A percentile compares a stretch with the other conserved stretches of the same genome.
phyloP scores from a whole-genome alignment of 164 flowering plant species.

The Umbellularia californica region DNA sequence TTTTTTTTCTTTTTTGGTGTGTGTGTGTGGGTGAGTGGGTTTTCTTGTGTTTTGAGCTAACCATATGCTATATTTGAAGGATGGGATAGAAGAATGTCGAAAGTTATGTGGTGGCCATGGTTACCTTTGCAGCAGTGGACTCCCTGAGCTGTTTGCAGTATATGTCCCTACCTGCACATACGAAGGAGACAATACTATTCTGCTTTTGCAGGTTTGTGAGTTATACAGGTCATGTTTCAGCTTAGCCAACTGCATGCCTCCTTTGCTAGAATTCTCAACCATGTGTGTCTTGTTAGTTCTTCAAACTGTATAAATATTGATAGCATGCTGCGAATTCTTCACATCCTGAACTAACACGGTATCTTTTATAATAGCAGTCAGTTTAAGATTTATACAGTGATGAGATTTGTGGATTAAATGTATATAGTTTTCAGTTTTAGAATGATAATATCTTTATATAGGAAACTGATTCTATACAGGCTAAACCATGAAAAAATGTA shows the following conservation, averaged over 20 bases:
- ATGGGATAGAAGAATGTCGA: conserved; percentile 95
- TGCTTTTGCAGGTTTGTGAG: conserved; percentile 73
- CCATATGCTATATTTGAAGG: conserved; percentile 39
- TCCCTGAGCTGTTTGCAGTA: conserved; percentile 97
- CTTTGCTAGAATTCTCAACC: neutral
- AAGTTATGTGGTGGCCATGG: conserved; percentile 99
- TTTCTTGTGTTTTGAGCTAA: neutral
- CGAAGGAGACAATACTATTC: conserved; percentile 92
- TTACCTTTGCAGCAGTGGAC: conserved; percentile 89
- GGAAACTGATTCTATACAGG: no score
- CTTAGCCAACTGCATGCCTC: neutral
- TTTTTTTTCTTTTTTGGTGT: neutral
- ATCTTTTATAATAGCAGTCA: no score
- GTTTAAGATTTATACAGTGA: no score
- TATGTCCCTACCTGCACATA: conserved; percentile 98
- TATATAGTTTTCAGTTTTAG: neutral
- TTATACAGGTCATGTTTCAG: neutral
- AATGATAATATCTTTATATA: no score
- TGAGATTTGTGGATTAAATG: neutral
- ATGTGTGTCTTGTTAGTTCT: neutral
- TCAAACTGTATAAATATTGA: no score
- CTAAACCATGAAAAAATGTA: no score
- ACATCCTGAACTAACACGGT: neutral
- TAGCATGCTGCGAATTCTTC: neutral
- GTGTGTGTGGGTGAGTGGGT: neutral